A percentile compares a stretch with the other conserved stretches of the same genome.
Conservation (phyloP, 1,139 yeast species). For the Yamadazyma atlantica region DNA sequence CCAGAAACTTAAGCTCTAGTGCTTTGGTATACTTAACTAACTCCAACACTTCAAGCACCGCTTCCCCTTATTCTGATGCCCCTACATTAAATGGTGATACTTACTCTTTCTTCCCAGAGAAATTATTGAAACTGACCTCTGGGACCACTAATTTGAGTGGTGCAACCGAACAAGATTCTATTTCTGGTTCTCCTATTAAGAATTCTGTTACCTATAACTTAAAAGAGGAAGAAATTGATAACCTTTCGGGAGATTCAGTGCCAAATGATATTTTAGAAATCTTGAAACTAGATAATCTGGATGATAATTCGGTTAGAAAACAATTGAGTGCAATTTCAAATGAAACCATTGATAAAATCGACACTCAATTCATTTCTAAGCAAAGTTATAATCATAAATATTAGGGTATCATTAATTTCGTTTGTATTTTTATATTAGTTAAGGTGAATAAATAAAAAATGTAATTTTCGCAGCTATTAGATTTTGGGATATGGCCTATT, state of each 20-base stretch:
- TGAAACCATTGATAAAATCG: conserved; percentile 8
- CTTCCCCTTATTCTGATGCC: conserved; percentile 8
- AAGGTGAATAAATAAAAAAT: neutral
- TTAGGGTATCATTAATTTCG: too few species aligned
- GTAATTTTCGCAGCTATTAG: neutral
- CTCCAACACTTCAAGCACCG: conserved; percentile 3
- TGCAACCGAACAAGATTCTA: conserved; percentile 1
- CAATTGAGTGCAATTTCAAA: conserved; percentile 7
- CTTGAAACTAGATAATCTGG: conserved; percentile 9
- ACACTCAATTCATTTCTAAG: conserved; percentile 5
- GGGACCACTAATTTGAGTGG: conserved; percentile 4
- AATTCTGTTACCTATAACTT: conserved; percentile 2
- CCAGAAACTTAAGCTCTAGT: conserved; percentile 10
- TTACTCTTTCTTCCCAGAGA: conserved; percentile 21
- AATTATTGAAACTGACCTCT: conserved; percentile 15
- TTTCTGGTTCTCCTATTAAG: neutral
- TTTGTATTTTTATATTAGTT: too few species aligned
- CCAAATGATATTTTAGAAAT: conserved; percentile 15
- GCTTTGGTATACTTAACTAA: conserved; percentile 12
- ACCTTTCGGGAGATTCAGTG: conserved; percentile 8
- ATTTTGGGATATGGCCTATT: too few species aligned
- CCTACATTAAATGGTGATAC: conserved; percentile 14
- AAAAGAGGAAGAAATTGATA: conserved; percentile 4
- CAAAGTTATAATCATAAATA: conserved; percentile 6
- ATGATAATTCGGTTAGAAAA: conserved; percentile 1